Evolutionary conservation across 2,329 filamentous ascomycete genomes (phyloP).

Genomic region (Nectriaceae sp.): DNA sequence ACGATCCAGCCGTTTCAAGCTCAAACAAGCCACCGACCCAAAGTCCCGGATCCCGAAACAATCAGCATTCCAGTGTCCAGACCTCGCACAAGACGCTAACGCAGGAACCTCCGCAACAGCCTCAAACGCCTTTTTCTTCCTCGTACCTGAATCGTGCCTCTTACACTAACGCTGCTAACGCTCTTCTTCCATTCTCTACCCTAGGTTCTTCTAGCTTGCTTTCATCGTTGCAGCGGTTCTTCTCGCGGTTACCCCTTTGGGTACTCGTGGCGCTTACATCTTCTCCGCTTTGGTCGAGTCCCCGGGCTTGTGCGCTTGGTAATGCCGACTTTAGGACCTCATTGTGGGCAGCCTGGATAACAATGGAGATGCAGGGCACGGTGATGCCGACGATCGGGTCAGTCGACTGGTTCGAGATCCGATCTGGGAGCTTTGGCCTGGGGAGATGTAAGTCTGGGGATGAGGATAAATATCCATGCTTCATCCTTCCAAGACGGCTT

Average conservation of each 20-base stretch:
- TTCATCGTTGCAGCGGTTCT: neutral
- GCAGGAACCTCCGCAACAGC: neutral
- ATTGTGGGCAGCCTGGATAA: no score
- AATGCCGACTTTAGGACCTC: no score
- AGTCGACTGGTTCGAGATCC: neutral
- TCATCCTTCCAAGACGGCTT: slow-evolving; percentile 4
- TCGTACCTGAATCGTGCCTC: no score
- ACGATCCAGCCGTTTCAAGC: no score
- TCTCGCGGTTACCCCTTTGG: neutral
- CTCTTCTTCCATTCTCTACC: no score
- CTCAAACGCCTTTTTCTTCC: no score
- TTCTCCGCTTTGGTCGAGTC: neutral
- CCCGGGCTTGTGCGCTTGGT: no score
- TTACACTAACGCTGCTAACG: no score
- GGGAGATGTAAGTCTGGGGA: neutral
- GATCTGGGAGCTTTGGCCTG: neutral
- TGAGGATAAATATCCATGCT: slow-evolving; percentile 25
- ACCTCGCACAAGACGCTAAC: no score
- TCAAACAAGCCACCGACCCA: no score
- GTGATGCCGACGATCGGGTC: neutral
- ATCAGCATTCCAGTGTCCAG: no score
- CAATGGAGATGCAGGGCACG: neutral
- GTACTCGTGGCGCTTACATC: neutral
- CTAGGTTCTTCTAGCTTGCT: neutral
- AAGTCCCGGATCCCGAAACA: no score